Evolutionary conservation across 192 early-diverging fungal species (phyloP).

Genomic region (Coemansia sp.): DNA sequence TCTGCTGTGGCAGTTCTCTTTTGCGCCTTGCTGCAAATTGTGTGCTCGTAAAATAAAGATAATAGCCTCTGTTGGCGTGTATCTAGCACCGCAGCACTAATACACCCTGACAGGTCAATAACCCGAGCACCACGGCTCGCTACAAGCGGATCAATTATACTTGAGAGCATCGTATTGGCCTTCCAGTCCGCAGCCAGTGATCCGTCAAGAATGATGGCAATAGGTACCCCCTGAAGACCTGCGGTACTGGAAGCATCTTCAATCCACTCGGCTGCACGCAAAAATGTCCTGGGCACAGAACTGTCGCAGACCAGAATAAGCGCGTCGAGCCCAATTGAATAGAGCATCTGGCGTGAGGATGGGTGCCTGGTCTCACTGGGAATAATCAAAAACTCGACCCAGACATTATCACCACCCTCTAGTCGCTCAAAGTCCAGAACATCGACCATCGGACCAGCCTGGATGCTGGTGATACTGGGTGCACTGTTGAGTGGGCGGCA

Average conservation of each 20-base stretch:
- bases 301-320: conserved; percentile 48
- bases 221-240: conserved; percentile 16
- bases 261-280: conserved; percentile 48
- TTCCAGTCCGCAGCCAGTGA: conserved; percentile 32
- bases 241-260: conserved; percentile 26
- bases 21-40: conserved; percentile 2
- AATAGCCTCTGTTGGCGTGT: conserved; percentile 12
- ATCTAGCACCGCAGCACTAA: conserved; percentile 5
- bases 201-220: conserved; percentile 47
- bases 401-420: conserved; percentile 10
- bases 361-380: conserved; percentile 50
- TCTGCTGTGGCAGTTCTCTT: not conserved
- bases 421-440: conserved; percentile 28
- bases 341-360: conserved; percentile 50
- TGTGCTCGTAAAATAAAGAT: conserved; percentile 18
- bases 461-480: conserved; percentile 2
- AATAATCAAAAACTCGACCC: conserved; percentile 48
- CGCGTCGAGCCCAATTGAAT: conserved; percentile 39
- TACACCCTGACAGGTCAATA: conserved; percentile 43
- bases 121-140: conserved; percentile 23
- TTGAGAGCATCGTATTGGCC: conserved; percentile 9
- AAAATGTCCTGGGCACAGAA: conserved; percentile 25
- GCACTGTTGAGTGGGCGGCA: conserved; percentile 23
- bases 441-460: conserved; percentile 37
- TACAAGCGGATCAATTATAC: conserved; percentile 31